These are phyloP conservation scores for Penstemon newberryi DNA, from an alignment of 257 asterid species.

Conservation along the genomic window DNA sequence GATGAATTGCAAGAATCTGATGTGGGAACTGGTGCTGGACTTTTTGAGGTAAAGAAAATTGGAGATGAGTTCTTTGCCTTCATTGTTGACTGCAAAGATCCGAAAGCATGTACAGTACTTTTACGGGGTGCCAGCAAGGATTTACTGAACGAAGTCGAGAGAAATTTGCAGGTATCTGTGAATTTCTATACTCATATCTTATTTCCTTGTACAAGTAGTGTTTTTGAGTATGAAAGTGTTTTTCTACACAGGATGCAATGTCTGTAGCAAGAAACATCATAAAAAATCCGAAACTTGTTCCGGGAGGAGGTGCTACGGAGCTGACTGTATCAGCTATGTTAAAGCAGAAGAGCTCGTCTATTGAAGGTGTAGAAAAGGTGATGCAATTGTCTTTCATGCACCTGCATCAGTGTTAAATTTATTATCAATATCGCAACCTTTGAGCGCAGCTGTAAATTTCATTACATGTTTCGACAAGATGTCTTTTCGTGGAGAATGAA, in stretches of 20 bases:
- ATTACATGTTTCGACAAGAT: background rate
- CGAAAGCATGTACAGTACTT: conserved; percentile 93
- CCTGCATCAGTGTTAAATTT: background rate
- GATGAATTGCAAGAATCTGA: conserved; percentile 98
- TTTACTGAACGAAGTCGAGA: conserved; percentile 92
- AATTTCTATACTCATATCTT: conserved; percentile 1
- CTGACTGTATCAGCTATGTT: conserved; percentile 86
- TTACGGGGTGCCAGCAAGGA: conserved; percentile 98
- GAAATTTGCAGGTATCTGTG: conserved; percentile 81
- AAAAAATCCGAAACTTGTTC: conserved; percentile 91
- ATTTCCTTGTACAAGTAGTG: conserved; percentile 1
- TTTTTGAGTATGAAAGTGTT: conserved; percentile 19
- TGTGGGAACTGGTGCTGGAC: conserved; percentile 92
- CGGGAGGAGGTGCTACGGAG: conserved; percentile 99
- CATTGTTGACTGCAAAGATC: conserved; percentile 84
- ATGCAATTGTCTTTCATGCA: background rate
- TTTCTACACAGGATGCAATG: conserved; percentile 79
- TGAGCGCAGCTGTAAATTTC: background rate
- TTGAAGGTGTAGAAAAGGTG: conserved; percentile 96
- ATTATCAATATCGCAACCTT: background rate
- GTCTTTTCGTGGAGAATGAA: background rate
- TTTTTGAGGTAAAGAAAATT: conserved; percentile 90
- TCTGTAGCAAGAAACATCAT: conserved; percentile 94
- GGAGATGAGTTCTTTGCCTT: conserved; percentile 92
- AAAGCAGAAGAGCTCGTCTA: conserved; percentile 85